Conservation (phyloP, 805 yeast genomes). For the Candida dajiaensis region DNA sequence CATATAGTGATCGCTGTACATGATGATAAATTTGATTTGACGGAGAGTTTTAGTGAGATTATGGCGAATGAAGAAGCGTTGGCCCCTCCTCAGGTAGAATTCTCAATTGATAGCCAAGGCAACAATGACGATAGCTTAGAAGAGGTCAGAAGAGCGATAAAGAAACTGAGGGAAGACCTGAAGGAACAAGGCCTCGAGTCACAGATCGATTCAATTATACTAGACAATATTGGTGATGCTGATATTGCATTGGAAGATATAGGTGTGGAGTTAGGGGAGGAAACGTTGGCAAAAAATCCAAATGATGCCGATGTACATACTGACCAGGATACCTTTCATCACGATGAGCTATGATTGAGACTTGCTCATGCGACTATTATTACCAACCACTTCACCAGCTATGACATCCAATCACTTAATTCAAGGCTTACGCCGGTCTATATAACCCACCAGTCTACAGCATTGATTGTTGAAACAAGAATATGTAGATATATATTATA, state of each 20-base stretch:
- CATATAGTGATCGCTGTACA: background rate
- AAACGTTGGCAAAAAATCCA: background rate
- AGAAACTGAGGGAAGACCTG: background rate
- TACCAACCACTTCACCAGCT: too few species aligned
- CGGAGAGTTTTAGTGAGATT: background rate
- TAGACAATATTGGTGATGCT: background rate
- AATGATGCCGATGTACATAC: too few species aligned
- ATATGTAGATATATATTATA: background rate
- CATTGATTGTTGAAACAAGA: background rate
- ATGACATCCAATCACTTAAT: too few species aligned
- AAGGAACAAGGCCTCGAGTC: background rate
- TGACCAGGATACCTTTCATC: background rate
- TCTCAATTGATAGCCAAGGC: background rate
- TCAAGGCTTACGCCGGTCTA: too few species aligned
- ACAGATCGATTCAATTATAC: background rate
- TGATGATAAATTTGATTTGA: background rate
- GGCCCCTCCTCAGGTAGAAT: background rate
- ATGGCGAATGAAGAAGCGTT: background rate
- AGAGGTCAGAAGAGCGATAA: background rate
- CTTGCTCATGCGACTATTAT: too few species aligned
- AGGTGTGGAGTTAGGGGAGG: background rate
- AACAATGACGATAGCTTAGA: background rate
- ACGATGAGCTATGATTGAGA: background rate
- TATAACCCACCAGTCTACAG: too few species aligned
- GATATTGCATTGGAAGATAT: background rate